Conservation (phyloP, 2,329 filamentous ascomycete species). For the Colletotrichum sidae region DNA sequence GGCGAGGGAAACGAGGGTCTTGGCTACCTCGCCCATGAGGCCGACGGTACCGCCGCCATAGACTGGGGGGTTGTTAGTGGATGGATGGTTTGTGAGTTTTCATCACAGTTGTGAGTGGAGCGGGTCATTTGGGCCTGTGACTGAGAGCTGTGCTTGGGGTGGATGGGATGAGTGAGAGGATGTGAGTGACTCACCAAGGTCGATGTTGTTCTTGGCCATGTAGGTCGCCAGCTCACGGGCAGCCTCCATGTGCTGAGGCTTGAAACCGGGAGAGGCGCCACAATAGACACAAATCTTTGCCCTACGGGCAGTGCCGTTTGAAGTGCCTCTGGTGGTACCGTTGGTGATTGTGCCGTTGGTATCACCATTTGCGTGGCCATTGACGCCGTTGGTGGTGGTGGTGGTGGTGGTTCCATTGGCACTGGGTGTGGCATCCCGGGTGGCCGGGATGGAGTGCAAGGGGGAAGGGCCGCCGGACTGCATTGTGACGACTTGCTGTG, state of each 20-base stretch:
- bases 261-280: conserved; percentile 80
- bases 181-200: conserved; percentile 67
- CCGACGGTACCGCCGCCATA: conserved; percentile 96
- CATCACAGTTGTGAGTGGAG: background rate
- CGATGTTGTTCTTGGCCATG: conserved; percentile 82
- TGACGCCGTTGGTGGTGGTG: conserved; percentile 37
- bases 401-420: conserved; percentile 40
- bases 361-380: conserved; percentile 27
- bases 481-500: conserved; percentile 45
- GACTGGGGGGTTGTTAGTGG: conserved; percentile 60
- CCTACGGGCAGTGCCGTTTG: conserved; percentile 44
- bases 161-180: background rate
- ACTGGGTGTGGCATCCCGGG: conserved; percentile 46
- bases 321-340: conserved; percentile 44
- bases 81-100: background rate
- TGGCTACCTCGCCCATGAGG: conserved; percentile 94
- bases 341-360: conserved; percentile 41
- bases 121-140: conserved; percentile 5
- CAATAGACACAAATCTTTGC: conserved; percentile 94
- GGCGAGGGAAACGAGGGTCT: conserved; percentile 83
- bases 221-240: conserved; percentile 79
- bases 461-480: conserved; percentile 54
- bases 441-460: conserved; percentile 45
- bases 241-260: conserved; percentile 79
- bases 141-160: conserved; percentile 1